Percentiles rank a stretch among this genome's conserved stretches.
Conservation (phyloP, 306 rosid genomes). For the Cicer arietinum region DNA sequence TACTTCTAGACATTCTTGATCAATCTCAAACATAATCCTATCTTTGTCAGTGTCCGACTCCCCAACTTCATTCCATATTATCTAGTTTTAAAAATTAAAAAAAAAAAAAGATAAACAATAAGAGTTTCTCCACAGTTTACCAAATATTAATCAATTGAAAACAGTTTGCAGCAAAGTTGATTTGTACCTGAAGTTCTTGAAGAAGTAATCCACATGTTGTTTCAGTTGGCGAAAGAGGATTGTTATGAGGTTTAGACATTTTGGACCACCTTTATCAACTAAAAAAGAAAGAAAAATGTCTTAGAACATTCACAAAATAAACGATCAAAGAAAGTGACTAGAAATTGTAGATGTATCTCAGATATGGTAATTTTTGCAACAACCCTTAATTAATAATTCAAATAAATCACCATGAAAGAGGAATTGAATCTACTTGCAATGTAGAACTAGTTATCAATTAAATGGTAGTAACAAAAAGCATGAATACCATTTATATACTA, state of each 20-base stretch:
- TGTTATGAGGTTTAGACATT: slow-evolving; percentile 63
- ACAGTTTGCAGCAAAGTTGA: slow-evolving; percentile 9
- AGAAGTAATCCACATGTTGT: slow-evolving; percentile 80
- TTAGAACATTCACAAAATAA: neutral
- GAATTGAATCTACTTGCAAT: slow-evolving; percentile 29
- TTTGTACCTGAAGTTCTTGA: slow-evolving; percentile 81
- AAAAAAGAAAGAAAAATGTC: slow-evolving; percentile 19
- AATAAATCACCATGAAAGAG: slow-evolving; percentile 27
- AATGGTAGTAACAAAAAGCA: slow-evolving; percentile 18
- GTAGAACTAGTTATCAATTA: neutral
- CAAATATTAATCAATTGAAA: neutral
- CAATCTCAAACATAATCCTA: slow-evolving; percentile 81
- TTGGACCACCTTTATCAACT: slow-evolving; percentile 47
- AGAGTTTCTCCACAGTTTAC: slow-evolving; percentile 21
- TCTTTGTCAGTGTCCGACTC: slow-evolving; percentile 81
- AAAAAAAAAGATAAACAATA: neutral
- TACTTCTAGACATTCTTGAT: slow-evolving; percentile 88
- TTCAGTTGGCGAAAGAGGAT: slow-evolving; percentile 69
- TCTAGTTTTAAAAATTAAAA: slow-evolving; percentile 53
- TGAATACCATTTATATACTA: neutral
- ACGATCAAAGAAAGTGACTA: slow-evolving; percentile 1
- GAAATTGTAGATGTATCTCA: slow-evolving; percentile 6
- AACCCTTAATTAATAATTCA: slow-evolving; percentile 19
- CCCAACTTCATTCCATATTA: slow-evolving; percentile 97
- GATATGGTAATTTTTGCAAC: slow-evolving; percentile 1